Percentiles rank a stretch among this genome's conserved stretches.
Conservation (phyloP, 352 stramenopile species). For the Phytophthora ohioensis region DNA sequence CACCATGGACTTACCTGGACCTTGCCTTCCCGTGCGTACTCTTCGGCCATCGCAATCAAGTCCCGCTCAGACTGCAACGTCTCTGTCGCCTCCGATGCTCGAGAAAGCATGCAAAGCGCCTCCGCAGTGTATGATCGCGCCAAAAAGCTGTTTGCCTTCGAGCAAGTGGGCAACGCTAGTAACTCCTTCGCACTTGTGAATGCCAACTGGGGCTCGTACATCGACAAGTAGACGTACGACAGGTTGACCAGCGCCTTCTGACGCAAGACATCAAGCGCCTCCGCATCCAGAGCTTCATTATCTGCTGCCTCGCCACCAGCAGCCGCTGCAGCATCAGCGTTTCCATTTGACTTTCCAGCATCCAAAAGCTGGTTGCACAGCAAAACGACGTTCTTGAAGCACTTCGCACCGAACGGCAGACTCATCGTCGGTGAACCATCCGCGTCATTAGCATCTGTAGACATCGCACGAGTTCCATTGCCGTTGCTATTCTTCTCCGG, state of each 20-base stretch:
- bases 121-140: slow-evolving; percentile 91
- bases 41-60: slow-evolving; percentile 78
- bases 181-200: slow-evolving; percentile 87
- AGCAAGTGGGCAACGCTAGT: slow-evolving; percentile 69
- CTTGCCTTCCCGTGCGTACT: slow-evolving; percentile 82
- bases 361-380: slow-evolving; percentile 84
- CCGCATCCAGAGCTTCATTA: slow-evolving; percentile 46
- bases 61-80: slow-evolving; percentile 77
- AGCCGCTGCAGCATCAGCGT: slow-evolving; percentile 24
- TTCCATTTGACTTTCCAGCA: slow-evolving; percentile 43
- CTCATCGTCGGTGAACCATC: slow-evolving; percentile 80
- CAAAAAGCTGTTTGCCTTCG: slow-evolving; percentile 81
- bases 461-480: slow-evolving; percentile 36
- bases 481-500: slow-evolving; percentile 66
- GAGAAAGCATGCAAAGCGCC: slow-evolving; percentile 89
- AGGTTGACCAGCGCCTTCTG: slow-evolving; percentile 91
- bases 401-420: slow-evolving; percentile 87
- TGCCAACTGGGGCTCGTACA: slow-evolving; percentile 91
- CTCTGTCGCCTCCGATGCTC: slow-evolving; percentile 80
- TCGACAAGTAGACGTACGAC: slow-evolving; percentile 91
- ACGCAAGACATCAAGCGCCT: slow-evolving; percentile 72
- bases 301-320: slow-evolving; percentile 30
- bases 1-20: slow-evolving; percentile 54
- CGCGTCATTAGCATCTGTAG: slow-evolving; percentile 39
- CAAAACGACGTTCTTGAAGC: slow-evolving; percentile 89